A percentile compares a stretch with the other conserved stretches of the same genome.
Conservation (phyloP, 2,329 filamentous ascomycete species). For the Beauveria varroae region DNA sequence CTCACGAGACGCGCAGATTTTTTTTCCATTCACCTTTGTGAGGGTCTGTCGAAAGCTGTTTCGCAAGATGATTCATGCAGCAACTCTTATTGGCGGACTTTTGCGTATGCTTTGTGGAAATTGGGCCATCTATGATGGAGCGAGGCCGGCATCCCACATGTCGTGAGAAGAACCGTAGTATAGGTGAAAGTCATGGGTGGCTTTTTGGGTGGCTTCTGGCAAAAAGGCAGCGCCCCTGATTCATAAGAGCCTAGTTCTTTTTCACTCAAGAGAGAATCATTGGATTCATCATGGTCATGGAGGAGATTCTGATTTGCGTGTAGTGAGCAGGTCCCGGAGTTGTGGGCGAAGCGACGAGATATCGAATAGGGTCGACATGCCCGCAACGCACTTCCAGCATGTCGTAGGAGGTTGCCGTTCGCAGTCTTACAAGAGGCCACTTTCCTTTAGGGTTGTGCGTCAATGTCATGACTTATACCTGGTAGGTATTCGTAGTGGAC, state of each 20-base stretch:
- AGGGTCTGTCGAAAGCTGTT: neutral
- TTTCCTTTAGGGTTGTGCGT: neutral
- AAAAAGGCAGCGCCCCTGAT: neutral
- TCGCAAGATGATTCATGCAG: neutral
- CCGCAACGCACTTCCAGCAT: neutral
- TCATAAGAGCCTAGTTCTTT: neutral
- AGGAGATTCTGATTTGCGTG: neutral
- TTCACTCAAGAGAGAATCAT: neutral
- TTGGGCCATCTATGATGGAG: neutral
- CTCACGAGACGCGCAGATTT: neutral
- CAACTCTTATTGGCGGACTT: neutral
- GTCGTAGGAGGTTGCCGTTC: neutral
- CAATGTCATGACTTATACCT: neutral
- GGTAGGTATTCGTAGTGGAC: neutral
- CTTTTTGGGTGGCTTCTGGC: neutral
- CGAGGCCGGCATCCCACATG: neutral
- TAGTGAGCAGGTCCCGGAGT: neutral
- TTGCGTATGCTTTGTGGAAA: neutral
- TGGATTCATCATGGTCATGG: neutral
- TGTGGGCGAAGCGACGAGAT: neutral
- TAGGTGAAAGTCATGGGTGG: neutral
- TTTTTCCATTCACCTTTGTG: neutral
- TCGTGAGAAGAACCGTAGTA: neutral
- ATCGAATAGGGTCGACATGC: neutral
- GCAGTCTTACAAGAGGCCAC: neutral